A percentile compares a stretch with the other conserved stretches of the same genome.
Conservation (phyloP, 169 alveolate species). For the Plasmodium blacklocki region DNA sequence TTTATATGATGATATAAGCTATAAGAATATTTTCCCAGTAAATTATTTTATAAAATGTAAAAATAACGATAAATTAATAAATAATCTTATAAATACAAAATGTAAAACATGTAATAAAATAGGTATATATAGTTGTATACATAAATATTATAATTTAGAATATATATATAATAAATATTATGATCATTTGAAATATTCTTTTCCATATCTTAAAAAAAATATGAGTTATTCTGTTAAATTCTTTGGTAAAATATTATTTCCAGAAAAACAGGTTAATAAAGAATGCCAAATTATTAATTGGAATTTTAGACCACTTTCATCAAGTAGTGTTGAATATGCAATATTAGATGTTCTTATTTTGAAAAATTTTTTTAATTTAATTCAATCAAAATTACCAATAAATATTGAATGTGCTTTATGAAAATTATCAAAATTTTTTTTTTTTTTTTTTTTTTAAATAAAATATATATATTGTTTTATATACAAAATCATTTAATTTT, state of each 20-base stretch:
- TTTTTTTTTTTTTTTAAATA: background rate
- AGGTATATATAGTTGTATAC: constrained; percentile 71
- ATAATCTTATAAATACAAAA: constrained; percentile 41
- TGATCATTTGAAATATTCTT: constrained; percentile 31
- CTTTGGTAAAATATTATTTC: constrained; percentile 53
- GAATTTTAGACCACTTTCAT: constrained; percentile 68
- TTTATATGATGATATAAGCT: constrained; percentile 42
- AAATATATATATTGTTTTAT: too few relatives aligned
- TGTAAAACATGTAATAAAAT: constrained; percentile 34
- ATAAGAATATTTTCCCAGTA: constrained; percentile 57
- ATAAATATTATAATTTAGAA: constrained; percentile 65
- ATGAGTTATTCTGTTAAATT: constrained; percentile 42
- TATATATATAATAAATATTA: constrained; percentile 47
- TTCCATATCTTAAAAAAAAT: constrained; percentile 53
- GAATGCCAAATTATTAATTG: constrained; percentile 61
- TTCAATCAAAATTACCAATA: constrained; percentile 44
- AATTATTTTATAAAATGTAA: constrained; percentile 50
- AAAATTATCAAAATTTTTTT: background rate
- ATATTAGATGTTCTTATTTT: constrained; percentile 61
- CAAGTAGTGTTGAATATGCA: constrained; percentile 59
- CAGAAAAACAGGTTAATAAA: constrained; percentile 62
- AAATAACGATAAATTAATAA: constrained; percentile 26
- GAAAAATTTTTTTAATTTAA: constrained; percentile 49
- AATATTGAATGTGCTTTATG: constrained; percentile 32
- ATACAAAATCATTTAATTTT: too few relatives aligned